phyloP scores from a whole-genome alignment of 805 yeast species.

The Yarrowia divulgata region DNA sequence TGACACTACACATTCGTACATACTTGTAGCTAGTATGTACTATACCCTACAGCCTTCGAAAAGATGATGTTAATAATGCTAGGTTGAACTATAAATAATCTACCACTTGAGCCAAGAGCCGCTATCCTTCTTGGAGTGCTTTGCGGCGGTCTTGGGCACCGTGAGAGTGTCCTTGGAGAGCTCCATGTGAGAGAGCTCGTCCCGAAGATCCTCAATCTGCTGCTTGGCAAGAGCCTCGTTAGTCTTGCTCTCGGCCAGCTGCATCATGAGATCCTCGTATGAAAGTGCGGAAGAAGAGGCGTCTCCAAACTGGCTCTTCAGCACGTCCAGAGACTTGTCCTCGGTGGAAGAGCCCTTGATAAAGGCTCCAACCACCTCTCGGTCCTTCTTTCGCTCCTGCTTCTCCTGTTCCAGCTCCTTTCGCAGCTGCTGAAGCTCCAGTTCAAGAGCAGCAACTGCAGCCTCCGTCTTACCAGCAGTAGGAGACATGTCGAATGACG shows the following conservation, averaged over 20 bases:
- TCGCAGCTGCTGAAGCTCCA: slow-evolving; percentile 18
- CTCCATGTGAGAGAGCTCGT: slow-evolving; percentile 37
- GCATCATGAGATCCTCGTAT: slow-evolving; percentile 47
- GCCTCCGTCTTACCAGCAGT: slow-evolving; percentile 29
- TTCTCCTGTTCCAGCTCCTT: slow-evolving; percentile 35
- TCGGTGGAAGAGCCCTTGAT: slow-evolving; percentile 16
- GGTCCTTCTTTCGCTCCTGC: slow-evolving; percentile 25
- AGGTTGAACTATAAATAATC: slow-evolving; percentile 37
- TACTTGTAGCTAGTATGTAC: too few species aligned
- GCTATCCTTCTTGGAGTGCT: slow-evolving; percentile 38
- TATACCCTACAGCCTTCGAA: too few species aligned
- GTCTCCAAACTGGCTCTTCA: slow-evolving; percentile 43
- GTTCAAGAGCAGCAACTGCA: slow-evolving; percentile 37
- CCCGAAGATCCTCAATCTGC: slow-evolving; percentile 47
- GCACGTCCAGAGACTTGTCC: slow-evolving; percentile 24
- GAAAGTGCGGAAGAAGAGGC: slow-evolving; percentile 23
- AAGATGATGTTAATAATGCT: slow-evolving; percentile 12
- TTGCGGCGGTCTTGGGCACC: slow-evolving; percentile 33
- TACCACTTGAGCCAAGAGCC: slow-evolving; percentile 39
- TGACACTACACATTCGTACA: too few species aligned
- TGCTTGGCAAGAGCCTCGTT: slow-evolving; percentile 48
- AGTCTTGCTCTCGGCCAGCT: slow-evolving; percentile 47
- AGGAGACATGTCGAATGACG: slow-evolving; percentile 34
- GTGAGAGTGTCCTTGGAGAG: slow-evolving; percentile 30
- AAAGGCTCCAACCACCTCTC: slow-evolving; percentile 21